Evolutionary conservation across 2,329 filamentous ascomycete genomes (phyloP), one percentile per base, ranked within the genome.

Genomic region (Basipetospora chlamydospora): DNA sequence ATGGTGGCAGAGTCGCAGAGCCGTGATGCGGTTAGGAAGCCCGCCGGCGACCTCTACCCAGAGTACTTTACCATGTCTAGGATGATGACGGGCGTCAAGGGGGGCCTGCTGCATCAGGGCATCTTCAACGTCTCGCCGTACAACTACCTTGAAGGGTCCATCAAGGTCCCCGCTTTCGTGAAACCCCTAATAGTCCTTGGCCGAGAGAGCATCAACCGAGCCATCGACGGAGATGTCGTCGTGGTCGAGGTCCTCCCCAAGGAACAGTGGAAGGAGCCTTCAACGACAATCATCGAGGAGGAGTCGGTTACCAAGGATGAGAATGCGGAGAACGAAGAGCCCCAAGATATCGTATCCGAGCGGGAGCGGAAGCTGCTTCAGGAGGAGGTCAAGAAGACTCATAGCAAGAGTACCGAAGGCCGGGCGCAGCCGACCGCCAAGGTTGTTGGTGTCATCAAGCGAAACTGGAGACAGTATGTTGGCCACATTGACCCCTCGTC

Each of bases 381-480:
- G 52, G 87, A 96, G 43, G 85, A 94, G 53, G 90, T 88, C 21
- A 90, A 80, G 60, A 80, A 77, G 51, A 80, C 78, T 1, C 88
- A 96, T 47, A 80, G 76, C 36, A 78, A 80, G 50, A 74, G 65
- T 37, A 70, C 71, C 1, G 86, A 95, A 56, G 79, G 78, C 30
- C 74, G 76, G 34, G 75, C 84, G 3, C 86, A 95, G 48, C 90
- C 90, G 6, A 96, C 90, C 6, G 90, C 88, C 18, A 83, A 73
- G 52, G 82, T 98, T 10, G 85, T 96, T 6, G 90, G 90, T 33
- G 70, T 96, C 17, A 74, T 94, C 53, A 95, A 93, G 60, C 76
- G 90, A 36, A 96, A 96, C 56, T 98, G 90, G 90, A 73, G 90
- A 42, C 92, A 96, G 57, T 96, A 95, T 48, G 90, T 98, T 42